phyloP scores from a whole-genome alignment of 2,329 filamentous ascomycete species.

The Hypomyces rosellus region DNA sequence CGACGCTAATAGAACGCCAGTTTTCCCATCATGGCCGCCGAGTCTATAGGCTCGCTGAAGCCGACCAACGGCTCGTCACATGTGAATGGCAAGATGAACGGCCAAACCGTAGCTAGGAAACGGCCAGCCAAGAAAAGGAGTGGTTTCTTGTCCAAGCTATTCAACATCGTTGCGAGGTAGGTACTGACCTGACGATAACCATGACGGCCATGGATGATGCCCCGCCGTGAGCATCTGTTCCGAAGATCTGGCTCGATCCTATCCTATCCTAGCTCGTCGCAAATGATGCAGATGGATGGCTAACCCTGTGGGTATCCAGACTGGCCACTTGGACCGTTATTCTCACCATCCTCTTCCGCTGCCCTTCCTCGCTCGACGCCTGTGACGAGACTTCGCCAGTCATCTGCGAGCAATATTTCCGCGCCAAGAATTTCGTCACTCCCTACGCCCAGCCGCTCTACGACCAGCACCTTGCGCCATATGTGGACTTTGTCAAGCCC shows the following conservation, averaged over 20 bases:
- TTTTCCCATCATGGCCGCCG: conserved; percentile 29
- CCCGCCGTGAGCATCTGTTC: not conserved
- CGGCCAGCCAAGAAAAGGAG: conserved; percentile 17
- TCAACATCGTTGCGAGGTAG: conserved; percentile 51
- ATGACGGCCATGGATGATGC: no score
- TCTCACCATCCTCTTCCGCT: conserved; percentile 73
- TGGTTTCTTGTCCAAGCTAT: conserved; percentile 30
- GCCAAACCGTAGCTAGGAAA: conserved; percentile 21
- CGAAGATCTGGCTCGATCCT: not conserved
- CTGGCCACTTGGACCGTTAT: conserved; percentile 82
- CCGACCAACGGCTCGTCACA: conserved; percentile 36
- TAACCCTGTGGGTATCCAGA: conserved; percentile 36
- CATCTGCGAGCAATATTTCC: conserved; percentile 79
- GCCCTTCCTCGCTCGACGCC: conserved; percentile 62
- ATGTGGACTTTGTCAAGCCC: conserved; percentile 68
- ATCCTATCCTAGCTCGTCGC: not conserved
- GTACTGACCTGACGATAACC: conserved; percentile 9
- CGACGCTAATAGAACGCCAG: conserved; percentile 14
- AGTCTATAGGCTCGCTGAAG: conserved; percentile 26
- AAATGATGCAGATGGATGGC: not conserved
- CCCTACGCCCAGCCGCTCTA: conserved; percentile 85
- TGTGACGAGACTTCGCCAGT: conserved; percentile 64
- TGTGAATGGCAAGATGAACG: conserved; percentile 26
- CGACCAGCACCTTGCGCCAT: conserved; percentile 72
- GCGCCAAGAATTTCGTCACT: conserved; percentile 53